Percentiles rank a stretch among this genome's conserved stretches.
These are phyloP conservation scores for Bipolaris sorokiniana DNA, from an alignment of 2,329 filamentous ascomycete genomes.

Conservation along the genomic window DNA sequence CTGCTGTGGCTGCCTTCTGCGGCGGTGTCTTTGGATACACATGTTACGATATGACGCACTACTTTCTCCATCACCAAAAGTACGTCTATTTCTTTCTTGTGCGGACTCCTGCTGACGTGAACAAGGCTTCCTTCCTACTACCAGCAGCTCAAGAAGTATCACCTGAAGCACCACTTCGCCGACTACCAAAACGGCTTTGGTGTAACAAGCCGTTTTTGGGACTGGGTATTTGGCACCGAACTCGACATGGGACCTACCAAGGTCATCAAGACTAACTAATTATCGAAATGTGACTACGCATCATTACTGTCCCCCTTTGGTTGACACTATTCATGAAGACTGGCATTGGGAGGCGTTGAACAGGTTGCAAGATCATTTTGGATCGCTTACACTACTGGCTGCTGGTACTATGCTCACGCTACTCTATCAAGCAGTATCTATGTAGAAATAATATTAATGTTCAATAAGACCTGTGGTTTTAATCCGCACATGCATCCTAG, in stretches of 20 bases:
- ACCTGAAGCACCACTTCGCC: slow-evolving; percentile 95
- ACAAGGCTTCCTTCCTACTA: slow-evolving; percentile 81
- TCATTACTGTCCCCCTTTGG: slow-evolving; percentile 5
- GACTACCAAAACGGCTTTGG: slow-evolving; percentile 98
- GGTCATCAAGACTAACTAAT: slow-evolving; percentile 53
- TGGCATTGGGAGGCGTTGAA: slow-evolving; percentile 18
- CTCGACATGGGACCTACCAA: slow-evolving; percentile 62
- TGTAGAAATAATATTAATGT: slow-evolving; percentile 17
- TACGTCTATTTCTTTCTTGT: slow-evolving; percentile 48
- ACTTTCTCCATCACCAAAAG: slow-evolving; percentile 96
- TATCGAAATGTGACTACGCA: neutral
- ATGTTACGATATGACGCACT: slow-evolving; percentile 96
- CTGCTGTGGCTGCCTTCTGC: slow-evolving; percentile 78
- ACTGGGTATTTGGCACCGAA: slow-evolving; percentile 88
- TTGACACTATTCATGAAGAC: slow-evolving; percentile 9
- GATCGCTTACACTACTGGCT: slow-evolving; percentile 3
- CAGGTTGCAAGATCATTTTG: slow-evolving; percentile 6
- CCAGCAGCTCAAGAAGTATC: slow-evolving; percentile 93
- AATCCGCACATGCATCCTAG: neutral
- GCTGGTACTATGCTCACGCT: neutral
- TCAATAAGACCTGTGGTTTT: neutral
- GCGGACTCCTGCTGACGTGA: slow-evolving; percentile 13
- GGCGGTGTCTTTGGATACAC: slow-evolving; percentile 96
- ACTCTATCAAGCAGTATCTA: slow-evolving; percentile 2
- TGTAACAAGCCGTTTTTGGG: slow-evolving; percentile 96